Evolutionary conservation across 441 rosid species (phyloP), one percentile per base, ranked within the genome.

Genomic region (Eruca vesicaria): DNA sequence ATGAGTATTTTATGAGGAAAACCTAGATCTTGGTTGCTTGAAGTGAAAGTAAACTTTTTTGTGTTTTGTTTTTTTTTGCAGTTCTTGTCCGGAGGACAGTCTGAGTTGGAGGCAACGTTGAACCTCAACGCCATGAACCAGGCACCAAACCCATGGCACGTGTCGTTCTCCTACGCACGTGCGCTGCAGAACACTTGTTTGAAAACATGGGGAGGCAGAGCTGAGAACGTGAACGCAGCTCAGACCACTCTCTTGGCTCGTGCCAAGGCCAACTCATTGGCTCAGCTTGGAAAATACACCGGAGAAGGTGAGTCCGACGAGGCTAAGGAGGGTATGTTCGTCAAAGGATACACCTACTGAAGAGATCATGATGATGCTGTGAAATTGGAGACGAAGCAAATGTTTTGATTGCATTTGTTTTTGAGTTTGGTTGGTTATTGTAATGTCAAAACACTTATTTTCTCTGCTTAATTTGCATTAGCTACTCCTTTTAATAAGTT

Each of bases 41-140:
- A 18, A 15, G 9, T 18, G 6, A 4, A 58, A 71, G 76, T 73
- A 23, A 68, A 6, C n/a, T 10, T 20, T 7, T 35, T 38, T 62
- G 11, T 50, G 23, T 55, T 11, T 52, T 36, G 0, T 16, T 9
- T 50, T 10, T 55, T 3, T 50, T 56, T 38, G 78, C 91, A 93
- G 97, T 93, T 93, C 79, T 80, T 93, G 86, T 93, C 98, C 15
- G 97, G 98, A 29, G 97, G 98, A 57, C 98, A 93, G 82, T 93
- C 97, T 20, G 73, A 69, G 64, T 57, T 69, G 64, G 73, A 69
- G 73, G 73, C 73, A 36, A 69, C 73, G 1, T 38, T 69, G 73
- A 69, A 69, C 73, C 55, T 69, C 80, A 93, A 93, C 59, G 96
- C 98, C 0, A 91, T 91, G 98, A 91, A 93, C 89, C 98, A 93